Conservation (phyloP, 345 rosid genomes). For the Dipteronia dyeriana region DNA sequence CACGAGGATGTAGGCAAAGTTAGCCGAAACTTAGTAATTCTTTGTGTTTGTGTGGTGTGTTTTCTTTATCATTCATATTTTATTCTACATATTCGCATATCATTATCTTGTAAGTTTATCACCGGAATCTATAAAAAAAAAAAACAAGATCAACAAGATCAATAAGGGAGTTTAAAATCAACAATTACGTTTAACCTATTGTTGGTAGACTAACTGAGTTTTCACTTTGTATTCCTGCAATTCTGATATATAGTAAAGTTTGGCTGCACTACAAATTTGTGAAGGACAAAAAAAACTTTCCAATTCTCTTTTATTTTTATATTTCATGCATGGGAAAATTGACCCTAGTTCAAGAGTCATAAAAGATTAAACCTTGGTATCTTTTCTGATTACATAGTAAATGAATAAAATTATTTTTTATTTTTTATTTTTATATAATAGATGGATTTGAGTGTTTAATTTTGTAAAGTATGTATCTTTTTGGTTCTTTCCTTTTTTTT, state of each 20-base stretch:
- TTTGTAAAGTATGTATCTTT: neutral
- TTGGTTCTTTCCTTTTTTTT: neutral
- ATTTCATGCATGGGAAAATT: neutral
- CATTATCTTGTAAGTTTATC: too few relatives aligned
- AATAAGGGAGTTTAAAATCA: too few relatives aligned
- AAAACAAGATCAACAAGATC: too few relatives aligned
- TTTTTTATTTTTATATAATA: neutral
- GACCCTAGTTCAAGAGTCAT: neutral
- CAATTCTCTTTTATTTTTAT: too few relatives aligned
- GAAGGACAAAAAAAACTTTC: neutral
- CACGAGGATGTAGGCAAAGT: too few relatives aligned
- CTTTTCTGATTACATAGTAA: neutral
- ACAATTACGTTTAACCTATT: neutral
- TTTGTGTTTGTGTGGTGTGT: too few relatives aligned
- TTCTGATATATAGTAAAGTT: neutral
- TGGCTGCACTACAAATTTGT: neutral
- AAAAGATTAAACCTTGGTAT: neutral
- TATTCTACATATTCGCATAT: too few relatives aligned
- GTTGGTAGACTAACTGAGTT: conserved; percentile 1
- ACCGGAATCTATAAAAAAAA: too few relatives aligned
- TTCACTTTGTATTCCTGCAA: neutral
- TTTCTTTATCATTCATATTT: too few relatives aligned
- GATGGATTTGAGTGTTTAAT: neutral
- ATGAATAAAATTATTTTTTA: neutral
- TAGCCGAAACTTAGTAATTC: too few relatives aligned